phyloP scores from a whole-genome alignment of 768 basidiomycete genomes.

The Collybia mongolica region DNA sequence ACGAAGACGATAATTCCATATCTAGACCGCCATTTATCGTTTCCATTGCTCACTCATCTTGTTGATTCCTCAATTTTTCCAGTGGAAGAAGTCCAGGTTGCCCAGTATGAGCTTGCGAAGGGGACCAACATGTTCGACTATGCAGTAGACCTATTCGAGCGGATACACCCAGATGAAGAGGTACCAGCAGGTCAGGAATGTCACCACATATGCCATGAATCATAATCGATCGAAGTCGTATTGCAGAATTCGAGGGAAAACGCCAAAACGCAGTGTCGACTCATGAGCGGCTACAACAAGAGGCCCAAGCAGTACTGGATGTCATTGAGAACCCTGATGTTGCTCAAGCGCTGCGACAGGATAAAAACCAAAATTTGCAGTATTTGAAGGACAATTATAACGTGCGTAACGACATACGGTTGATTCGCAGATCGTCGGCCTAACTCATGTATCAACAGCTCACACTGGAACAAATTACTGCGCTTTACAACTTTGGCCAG shows the following conservation, averaged over 20 bases:
- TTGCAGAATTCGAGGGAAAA: constrained; percentile 79
- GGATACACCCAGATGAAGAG: constrained; percentile 71
- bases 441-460: constrained; percentile 51
- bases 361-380: constrained; percentile 95
- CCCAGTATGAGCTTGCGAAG: constrained; percentile 97
- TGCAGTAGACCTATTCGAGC: constrained; percentile 74
- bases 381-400: constrained; percentile 92
- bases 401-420: constrained; percentile 43
- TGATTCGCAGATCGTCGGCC: background rate
- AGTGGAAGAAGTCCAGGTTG: constrained; percentile 74
- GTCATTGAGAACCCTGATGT: constrained; percentile 98
- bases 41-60: constrained; percentile 90
- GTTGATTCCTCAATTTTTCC: constrained; percentile 74
- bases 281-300: constrained; percentile 81
- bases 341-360: constrained; percentile 89
- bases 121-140: constrained; percentile 99
- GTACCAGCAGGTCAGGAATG: constrained; percentile 59
- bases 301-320: constrained; percentile 90
- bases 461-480: constrained; percentile 91
- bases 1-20: constrained; percentile 88
- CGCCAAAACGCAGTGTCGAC: constrained; percentile 80
- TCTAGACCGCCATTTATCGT: constrained; percentile 92
- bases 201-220: background rate
- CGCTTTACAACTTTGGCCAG: constrained; percentile 96
- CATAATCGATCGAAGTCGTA: background rate